These are phyloP conservation scores for Benincasa hispida DNA, from an alignment of 306 rosid genomes.

Conservation along the genomic window DNA sequence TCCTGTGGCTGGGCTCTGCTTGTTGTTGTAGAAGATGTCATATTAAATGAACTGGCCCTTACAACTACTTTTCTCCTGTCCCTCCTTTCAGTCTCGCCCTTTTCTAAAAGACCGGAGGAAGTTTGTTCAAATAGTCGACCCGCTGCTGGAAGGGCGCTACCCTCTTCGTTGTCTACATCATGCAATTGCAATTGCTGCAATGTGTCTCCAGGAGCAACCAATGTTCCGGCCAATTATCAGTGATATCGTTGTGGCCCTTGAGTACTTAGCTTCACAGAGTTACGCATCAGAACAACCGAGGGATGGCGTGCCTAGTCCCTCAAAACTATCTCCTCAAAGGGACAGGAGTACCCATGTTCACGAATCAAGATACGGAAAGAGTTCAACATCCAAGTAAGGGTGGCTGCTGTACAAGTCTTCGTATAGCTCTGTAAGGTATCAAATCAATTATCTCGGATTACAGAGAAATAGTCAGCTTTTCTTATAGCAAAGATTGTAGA, in stretches of 20 bases:
- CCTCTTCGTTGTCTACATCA: slow-evolving; percentile 81
- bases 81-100: slow-evolving; percentile 37
- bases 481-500: neutral
- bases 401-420: slow-evolving; percentile 12
- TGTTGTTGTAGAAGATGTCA: neutral
- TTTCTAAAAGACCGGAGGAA: slow-evolving; percentile 47
- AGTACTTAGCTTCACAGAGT: slow-evolving; percentile 66
- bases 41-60: neutral
- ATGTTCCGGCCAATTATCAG: slow-evolving; percentile 69
- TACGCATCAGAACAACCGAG: slow-evolving; percentile 3
- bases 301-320: slow-evolving; percentile 10
- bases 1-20: neutral
- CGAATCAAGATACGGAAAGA: slow-evolving; percentile 25
- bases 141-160: slow-evolving; percentile 53
- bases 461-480: neutral
- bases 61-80: neutral
- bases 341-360: slow-evolving; percentile 13
- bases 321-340: slow-evolving; percentile 20
- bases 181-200: slow-evolving; percentile 84
- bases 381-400: slow-evolving; percentile 19
- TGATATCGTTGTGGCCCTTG: slow-evolving; percentile 90
- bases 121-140: slow-evolving; percentile 50
- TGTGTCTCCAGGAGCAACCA: slow-evolving; percentile 96
- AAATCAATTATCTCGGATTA: neutral
- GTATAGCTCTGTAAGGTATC: neutral